Base-by-base conservation (phyloP, 2,329 filamentous ascomycete species). In the Epichloe typhina region DNA sequence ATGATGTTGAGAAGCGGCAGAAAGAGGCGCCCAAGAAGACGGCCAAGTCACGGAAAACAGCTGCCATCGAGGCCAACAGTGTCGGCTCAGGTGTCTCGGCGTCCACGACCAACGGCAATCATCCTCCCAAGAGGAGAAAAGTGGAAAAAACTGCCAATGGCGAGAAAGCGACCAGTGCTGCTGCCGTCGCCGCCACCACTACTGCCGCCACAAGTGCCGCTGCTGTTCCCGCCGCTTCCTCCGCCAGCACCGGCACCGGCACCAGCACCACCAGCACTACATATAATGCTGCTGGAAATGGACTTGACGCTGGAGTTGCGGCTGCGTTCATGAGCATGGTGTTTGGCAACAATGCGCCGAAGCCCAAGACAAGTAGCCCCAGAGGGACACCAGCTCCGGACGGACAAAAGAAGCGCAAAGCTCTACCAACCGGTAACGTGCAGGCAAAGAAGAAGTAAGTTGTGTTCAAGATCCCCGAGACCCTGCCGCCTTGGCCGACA, bases 381-480 rank as follows among this genome's bases (percentile, higher is more conserved):
- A 71, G 80, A 59, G 83, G 80, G 54, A 88, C 84, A 9, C 82
- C 84, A 33, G 77, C 72, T 11, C 77, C 77, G 2, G 86, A 88
- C 49, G 72, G 73, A 35, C 83, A 84, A 52, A 91, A 90, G 69
- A 88, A 77, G 70, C 80, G 67, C 69, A 90, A 75, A 74, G 86
- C 70, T 56, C 71, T 76, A 53, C 80, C 70, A 52, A 76, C 79
- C 2, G 77, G 79, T 4, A 87, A 86, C 57, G 75, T 80, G n/a
- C 80, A 81, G 57, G 66, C 80, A 33, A 90, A 91, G 69, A 95
- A 90, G 70, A 91, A 82, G 85, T 86, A 75, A 61, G 75, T 69
- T 38, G 9, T 47, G 21, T n/a, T 40, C 2, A 12, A 13, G 9
- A 21, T 9, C 26, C 9, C 35, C 31, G 17, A n/a, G 8, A 37